Evolutionary conservation across 1,284 basidiomycete species (phyloP).

Genomic region (Heterobasidion occidentale): DNA sequence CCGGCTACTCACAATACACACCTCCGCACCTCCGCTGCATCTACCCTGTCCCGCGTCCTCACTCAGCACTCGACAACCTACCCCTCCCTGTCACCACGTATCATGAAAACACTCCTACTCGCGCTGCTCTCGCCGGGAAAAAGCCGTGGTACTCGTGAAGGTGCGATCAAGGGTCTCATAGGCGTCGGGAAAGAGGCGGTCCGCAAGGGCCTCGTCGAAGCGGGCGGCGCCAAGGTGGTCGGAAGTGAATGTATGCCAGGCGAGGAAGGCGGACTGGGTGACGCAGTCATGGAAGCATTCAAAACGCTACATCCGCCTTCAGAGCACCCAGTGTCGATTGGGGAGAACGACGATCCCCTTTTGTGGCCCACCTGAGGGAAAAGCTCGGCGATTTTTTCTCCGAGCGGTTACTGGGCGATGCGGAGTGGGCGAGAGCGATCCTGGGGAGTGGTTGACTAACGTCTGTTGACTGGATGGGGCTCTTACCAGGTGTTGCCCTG

Average conservation of each 20-base stretch:
- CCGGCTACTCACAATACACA: constrained; percentile 49
- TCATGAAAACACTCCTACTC: constrained; percentile 88
- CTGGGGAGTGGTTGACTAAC: constrained; percentile 23
- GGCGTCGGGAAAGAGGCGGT: constrained; percentile 82
- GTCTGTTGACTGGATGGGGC: too few species aligned
- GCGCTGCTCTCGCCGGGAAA: constrained; percentile 73
- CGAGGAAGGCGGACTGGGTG: constrained; percentile 37
- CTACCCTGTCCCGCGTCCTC: constrained; percentile 76
- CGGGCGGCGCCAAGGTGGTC: constrained; percentile 65
- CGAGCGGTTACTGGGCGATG: constrained; percentile 43
- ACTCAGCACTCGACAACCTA: constrained; percentile 78
- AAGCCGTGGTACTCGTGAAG: constrained; percentile 72
- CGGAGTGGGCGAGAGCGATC: constrained; percentile 51
- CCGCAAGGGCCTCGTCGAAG: constrained; percentile 68
- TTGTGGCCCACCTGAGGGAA: constrained; percentile 40
- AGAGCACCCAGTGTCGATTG: constrained; percentile 38
- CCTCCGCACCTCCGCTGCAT: constrained; percentile 70
- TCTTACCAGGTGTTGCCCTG: too few species aligned
- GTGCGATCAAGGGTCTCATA: constrained; percentile 78
- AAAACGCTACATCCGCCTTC: constrained; percentile 47
- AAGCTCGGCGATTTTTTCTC: constrained; percentile 58
- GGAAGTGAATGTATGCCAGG: constrained; percentile 49
- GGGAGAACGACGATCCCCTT: constrained; percentile 32
- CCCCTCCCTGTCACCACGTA: constrained; percentile 78
- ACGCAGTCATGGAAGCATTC: constrained; percentile 57